Conservation (phyloP, 2,329 filamentous ascomycete genomes). For the Cytospora mali region DNA sequence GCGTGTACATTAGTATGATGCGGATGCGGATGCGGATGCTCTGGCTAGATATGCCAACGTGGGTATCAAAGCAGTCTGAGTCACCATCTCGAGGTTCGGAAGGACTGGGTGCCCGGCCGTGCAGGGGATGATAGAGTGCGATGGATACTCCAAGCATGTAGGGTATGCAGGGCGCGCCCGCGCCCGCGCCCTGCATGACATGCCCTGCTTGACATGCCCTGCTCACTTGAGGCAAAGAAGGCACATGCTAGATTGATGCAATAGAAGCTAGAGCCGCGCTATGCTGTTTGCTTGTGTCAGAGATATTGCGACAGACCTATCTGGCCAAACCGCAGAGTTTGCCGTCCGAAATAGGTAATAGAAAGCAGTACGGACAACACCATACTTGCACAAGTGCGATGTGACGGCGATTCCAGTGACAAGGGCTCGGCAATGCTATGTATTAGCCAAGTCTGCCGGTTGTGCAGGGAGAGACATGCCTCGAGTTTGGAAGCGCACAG, state of each 20-base stretch:
- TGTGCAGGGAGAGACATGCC: slow-evolving; percentile 7
- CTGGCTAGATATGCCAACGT: not conserved
- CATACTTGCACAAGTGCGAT: slow-evolving; percentile 11
- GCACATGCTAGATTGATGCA: too few relatives aligned
- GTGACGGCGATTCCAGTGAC: slow-evolving; percentile 2
- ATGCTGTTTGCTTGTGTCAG: not conserved
- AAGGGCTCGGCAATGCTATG: slow-evolving; percentile 5
- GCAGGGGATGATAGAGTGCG: not conserved
- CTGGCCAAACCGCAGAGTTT: not conserved
- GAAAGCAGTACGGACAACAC: not conserved
- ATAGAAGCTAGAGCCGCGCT: not conserved
- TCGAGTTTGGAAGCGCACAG: not conserved
- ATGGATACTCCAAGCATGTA: too few relatives aligned
- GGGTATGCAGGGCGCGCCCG: too few relatives aligned
- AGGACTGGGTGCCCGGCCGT: not conserved
- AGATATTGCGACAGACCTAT: not conserved
- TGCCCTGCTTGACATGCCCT: not conserved
- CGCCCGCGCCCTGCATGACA: not conserved
- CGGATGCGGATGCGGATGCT: too few relatives aligned
- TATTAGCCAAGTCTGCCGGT: not conserved
- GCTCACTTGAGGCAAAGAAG: not conserved
- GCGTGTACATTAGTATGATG: not conserved
- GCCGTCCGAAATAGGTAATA: not conserved
- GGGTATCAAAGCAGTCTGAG: not conserved
- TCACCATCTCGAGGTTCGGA: not conserved